Percentiles rank a stretch among this genome's conserved stretches.
phyloP scores from a whole-genome alignment of 495 filamentous ascomycete genomes.

The Aspergillus incahuasiensis region DNA sequence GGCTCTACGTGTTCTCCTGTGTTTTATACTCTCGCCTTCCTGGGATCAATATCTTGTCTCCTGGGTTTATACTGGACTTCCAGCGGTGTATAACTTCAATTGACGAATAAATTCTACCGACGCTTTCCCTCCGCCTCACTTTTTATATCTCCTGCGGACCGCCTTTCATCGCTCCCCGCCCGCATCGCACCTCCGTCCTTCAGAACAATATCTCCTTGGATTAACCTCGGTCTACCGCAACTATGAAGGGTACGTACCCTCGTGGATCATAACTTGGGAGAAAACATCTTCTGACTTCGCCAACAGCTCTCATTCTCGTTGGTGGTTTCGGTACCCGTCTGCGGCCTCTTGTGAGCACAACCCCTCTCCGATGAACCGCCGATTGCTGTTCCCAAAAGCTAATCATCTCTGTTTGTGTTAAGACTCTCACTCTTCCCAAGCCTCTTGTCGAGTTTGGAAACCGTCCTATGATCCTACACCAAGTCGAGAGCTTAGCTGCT shows the following conservation, averaged over 20 bases:
- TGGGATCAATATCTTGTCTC: background rate
- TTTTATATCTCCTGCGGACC: slow-evolving; percentile 6
- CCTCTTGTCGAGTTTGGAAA: slow-evolving; percentile 97
- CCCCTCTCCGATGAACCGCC: slow-evolving; percentile 15
- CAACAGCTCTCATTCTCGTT: slow-evolving; percentile 93
- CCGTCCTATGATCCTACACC: slow-evolving; percentile 98
- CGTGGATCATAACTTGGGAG: background rate
- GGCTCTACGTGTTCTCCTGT: slow-evolving; percentile 16
- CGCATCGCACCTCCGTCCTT: slow-evolving; percentile 23
- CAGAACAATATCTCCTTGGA: background rate
- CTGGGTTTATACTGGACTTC: slow-evolving; percentile 6
- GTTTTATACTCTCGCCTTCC: slow-evolving; percentile 10
- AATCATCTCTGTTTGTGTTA: slow-evolving; percentile 6
- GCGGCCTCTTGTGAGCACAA: slow-evolving; percentile 78
- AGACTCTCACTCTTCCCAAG: slow-evolving; percentile 97
- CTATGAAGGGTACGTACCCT: slow-evolving; percentile 21
- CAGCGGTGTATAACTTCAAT: slow-evolving; percentile 8
- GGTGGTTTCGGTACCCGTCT: slow-evolving; percentile 98
- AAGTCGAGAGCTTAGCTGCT: slow-evolving; percentile 90
- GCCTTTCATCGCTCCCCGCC: slow-evolving; percentile 15
- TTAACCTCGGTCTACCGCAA: slow-evolving; percentile 10
- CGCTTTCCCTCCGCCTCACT: slow-evolving; percentile 7
- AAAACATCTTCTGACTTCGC: slow-evolving; percentile 12
- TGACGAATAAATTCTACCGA: slow-evolving; percentile 9
- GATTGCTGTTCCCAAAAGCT: background rate